Evolutionary conservation across 2,329 filamentous ascomycete genomes (phyloP), one percentile per base, ranked within the genome.

Genomic region (Penicillium digitatum): DNA sequence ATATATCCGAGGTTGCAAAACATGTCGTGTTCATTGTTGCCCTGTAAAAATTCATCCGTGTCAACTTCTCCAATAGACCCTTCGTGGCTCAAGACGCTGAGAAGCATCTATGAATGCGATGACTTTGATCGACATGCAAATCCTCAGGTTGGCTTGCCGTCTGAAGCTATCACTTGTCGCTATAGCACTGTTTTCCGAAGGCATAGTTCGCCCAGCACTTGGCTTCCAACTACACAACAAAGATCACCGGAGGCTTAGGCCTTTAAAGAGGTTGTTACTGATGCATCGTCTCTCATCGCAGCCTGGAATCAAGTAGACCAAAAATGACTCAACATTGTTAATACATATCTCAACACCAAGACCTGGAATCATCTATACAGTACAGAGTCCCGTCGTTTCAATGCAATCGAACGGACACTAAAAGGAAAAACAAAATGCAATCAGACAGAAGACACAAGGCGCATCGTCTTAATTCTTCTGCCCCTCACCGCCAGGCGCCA

Each of bases 301-400:
- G n/a, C n/a, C 10, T 44, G 12, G 11, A 48, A 31, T n/a, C 6
- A 37, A 32, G 24, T 51, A 20, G 20, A 46, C 32, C 48, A 47
- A 61, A 58, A 54, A 49, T 49, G 48, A 51, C 22, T 54, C n/a
- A 59, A 54, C 48, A 54, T 66, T 68, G 62, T 62, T 65, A 60
- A 64, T 65, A 65, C 62, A 64, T 55, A 56, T 62, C 55, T 59
- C 60, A 62, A 61, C 60, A 56, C 54, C 49, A 52, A 63, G 48
- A 54, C 52, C 51, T 56, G 52, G 50, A 64, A 61, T 62, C 57
- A 64, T 70, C 58, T 71, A 72, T 72, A 72, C 68, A 72, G 56
- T 71, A 68, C 67, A 70, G 59, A 56, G 55, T 44, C 48, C 52
- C 56, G 61, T 58, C 60, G 49, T 58, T 63, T 57, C 46, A 56